Base-by-base conservation (phyloP, 805 yeast genomes). In the Wickerhamomyces kurtzmanii region DNA sequence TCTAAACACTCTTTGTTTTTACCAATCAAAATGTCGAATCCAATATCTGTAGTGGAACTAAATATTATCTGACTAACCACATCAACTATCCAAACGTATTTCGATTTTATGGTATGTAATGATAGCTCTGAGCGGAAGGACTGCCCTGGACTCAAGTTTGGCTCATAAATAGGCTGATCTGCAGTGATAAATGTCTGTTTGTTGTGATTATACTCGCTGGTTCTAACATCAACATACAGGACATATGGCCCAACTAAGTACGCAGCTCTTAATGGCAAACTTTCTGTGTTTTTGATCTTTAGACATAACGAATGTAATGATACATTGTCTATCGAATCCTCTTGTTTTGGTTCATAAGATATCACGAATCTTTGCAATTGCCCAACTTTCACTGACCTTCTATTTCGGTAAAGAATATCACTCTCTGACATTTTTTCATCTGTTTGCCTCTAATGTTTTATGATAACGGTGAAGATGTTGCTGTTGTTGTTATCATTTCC, bases 131-230 rank as follows among this genome's bases (percentile, higher is more conserved):
- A 69, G 16, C 56, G 54, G 30, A 76, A 64, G 10, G 70, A 56
- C 43, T 78, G 85, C 5, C 81, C 82, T 1, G 93, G 79, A 24
- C 67, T 65, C 18, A 82, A 41, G 44, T 75, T 82, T 1, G 89
- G 78, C 41, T 80, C 85, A 45, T 66, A 82, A 16, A 57, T 56
- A 0, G 94, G 94, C 40, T 78, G 86, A 45, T 82, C 87, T 0
- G 83, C 84, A 3, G 87, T 74, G 10, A 79, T 64, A 42, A 76
- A 76, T 13, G 65, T 63, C 12, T 53, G 40, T 31, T 63, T 54
- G 4, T 65, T 52, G 32, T 66, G 73, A 26, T 68, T 62, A 41
- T 66, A 82, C 6, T 70, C 76, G 3, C 49, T 61, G 0, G 74
- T 55, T 28, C 73, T 54, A 19, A 83, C 70, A 50, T 82, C 93